Conservation (phyloP, 1,284 basidiomycete genomes). For the Xerocomus cyaneibrunnescens region DNA sequence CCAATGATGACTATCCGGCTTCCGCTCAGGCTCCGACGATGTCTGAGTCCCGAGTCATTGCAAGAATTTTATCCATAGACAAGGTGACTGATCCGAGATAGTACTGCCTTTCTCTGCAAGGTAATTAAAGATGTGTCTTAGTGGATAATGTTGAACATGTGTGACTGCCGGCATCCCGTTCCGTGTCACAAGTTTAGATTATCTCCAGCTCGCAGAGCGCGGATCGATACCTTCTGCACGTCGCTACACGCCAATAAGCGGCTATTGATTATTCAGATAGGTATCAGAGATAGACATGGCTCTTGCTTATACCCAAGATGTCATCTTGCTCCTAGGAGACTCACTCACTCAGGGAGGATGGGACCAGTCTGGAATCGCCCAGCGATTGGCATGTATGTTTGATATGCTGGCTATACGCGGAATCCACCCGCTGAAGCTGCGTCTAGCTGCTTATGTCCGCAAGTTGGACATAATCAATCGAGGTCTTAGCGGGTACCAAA, state of each 20-base stretch:
- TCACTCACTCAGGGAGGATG: constrained; percentile 70
- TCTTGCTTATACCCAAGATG: constrained; percentile 56
- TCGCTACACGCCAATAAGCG: no score
- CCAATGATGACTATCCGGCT: constrained; percentile 10
- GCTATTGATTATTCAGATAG: neutral
- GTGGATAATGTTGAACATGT: no score
- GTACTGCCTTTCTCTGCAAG: no score
- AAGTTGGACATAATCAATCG: constrained; percentile 84
- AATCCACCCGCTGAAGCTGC: constrained; percentile 1
- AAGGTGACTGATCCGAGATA: no score
- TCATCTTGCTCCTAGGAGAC: constrained; percentile 73
- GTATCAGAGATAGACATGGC: constrained; percentile 44
- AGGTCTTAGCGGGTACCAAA: constrained; percentile 80
- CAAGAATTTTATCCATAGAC: neutral
- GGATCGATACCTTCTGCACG: no score
- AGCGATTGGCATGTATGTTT: constrained; percentile 58
- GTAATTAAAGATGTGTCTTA: no score
- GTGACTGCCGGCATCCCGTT: no score
- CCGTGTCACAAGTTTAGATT: no score
- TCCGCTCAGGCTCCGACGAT: constrained; percentile 19
- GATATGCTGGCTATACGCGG: neutral
- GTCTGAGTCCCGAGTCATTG: no score
- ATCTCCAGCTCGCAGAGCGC: no score
- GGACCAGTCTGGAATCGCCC: constrained; percentile 58
- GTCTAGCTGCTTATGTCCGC: constrained; percentile 68